A percentile compares a stretch with the other conserved stretches of the same genome.
These are phyloP conservation scores for Fraxinus anomala DNA, from an alignment of 257 asterid genomes.

Conservation along the genomic window DNA sequence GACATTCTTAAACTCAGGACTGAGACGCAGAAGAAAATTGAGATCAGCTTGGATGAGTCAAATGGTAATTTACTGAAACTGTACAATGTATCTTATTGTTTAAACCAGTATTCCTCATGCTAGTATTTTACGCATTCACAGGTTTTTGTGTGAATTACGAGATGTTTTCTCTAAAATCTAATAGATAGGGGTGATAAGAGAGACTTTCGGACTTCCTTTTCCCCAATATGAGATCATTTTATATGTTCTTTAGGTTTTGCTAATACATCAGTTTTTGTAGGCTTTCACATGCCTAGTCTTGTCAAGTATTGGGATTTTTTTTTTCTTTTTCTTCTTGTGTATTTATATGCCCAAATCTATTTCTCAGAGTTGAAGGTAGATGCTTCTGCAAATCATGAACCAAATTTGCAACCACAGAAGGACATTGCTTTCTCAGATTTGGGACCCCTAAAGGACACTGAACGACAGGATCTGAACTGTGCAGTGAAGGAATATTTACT, in stretches of 20 bases:
- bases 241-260: conserved; percentile 24
- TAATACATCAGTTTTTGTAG: conserved; percentile 11
- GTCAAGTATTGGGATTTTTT: conserved; percentile 1
- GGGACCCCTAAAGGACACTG: conserved; percentile 89
- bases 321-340: conserved; percentile 25
- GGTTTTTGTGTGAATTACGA: background rate
- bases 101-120: background rate
- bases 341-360: conserved; percentile 31
- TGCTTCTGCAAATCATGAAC: conserved; percentile 43
- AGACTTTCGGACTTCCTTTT: conserved; percentile 23
- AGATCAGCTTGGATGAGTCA: conserved; percentile 44
- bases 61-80: conserved; percentile 43
- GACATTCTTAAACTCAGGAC: conserved; percentile 72
- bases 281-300: conserved; percentile 19
- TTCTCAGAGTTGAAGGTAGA: conserved; percentile 53
- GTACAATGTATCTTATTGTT: background rate
- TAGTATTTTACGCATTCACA: background rate
- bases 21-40: conserved; percentile 67
- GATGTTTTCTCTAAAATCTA: background rate
- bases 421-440: conserved; percentile 61
- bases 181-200: conserved; percentile 19
- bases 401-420: conserved; percentile 46
- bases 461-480: conserved; percentile 82
- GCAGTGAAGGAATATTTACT: conserved; percentile 95
- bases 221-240: conserved; percentile 16